Evolutionary conservation across 768 basidiomycete species (phyloP), one percentile per base, ranked within the genome.

Genomic region (Trametes gibbosa): DNA sequence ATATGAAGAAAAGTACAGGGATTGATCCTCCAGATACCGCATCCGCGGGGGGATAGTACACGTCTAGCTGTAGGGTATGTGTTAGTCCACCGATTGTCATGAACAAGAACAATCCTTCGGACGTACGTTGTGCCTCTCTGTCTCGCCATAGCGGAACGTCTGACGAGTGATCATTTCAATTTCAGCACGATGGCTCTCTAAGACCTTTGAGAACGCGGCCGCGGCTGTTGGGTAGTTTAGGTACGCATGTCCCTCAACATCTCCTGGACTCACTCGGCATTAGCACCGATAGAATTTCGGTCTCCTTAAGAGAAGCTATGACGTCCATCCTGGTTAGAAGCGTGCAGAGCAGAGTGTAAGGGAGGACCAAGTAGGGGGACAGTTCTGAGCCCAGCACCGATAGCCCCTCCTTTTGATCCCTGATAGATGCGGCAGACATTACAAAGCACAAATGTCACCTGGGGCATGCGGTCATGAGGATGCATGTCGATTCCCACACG

Each of bases 1-100:
- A 89, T 41, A 83, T 59, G 70, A 81, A 88, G 69, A 89, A 80
- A 24, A 89, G 71, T 21, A 88, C 73, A 0, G 84, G 83, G 0
- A 77, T 72, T 52, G 70, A 72, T 23, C 65, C 65, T 12, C 17
- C 24, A 1, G 58, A 34, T 1, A 49, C 5, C 0, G 19, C 58
- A 12, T 66, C 58, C 5, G 68, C 49, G 2, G 72, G 37, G 2
- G 73, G 86, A 64, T 85, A 88, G 68, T 88, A 90, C 0, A 88
- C 74, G 63, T 89, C 87, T 32, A 89, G 78, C 86, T 89, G 39
- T n/a, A 48, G 5, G 2, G 24, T n/a, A 5, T 12, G 19, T 16
- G 8, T 24, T 16, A 16, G 21, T 27, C 16, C 23, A 23, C 12
- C 39, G 25, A 3, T 25, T 23, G 27, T 8, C 9, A 3, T 29